Conservation (phyloP, 495 filamentous ascomycete genomes). For the Aspergillus hancockii region DNA sequence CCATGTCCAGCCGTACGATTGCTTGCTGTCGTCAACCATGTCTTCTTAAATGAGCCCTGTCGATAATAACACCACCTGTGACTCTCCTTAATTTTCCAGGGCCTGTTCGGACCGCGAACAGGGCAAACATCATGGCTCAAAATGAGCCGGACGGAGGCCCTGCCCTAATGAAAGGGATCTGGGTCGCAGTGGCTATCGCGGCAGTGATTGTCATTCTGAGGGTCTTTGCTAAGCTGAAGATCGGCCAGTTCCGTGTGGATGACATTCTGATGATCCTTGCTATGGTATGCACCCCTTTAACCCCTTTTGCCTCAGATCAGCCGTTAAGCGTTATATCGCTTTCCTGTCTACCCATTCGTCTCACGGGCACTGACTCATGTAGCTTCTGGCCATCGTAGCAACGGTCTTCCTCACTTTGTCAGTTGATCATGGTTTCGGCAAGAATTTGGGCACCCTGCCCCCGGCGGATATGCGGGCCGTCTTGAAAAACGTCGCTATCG, state of each 20-base stretch:
- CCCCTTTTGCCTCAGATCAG: not conserved
- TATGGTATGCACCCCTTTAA: constrained; percentile 21
- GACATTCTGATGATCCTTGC: constrained; percentile 42
- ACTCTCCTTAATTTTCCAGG: not conserved
- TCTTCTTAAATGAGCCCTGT: not conserved
- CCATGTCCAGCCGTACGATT: not conserved
- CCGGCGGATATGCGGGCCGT: constrained; percentile 19
- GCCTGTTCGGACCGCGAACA: not conserved
- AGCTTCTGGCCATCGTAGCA: constrained; percentile 31
- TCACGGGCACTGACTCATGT: not conserved
- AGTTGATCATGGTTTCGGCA: constrained; percentile 34
- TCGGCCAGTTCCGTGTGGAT: constrained; percentile 34
- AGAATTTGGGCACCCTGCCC: constrained; percentile 20
- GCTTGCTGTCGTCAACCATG: not conserved
- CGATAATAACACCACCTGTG: not conserved
- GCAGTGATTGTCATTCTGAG: constrained; percentile 35
- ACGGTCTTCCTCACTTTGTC: constrained; percentile 30
- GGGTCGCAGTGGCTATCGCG: constrained; percentile 36
- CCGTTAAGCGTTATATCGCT: no score
- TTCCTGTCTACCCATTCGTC: not conserved
- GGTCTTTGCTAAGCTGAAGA: constrained; percentile 38
- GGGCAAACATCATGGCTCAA: not conserved
- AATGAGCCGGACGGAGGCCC: constrained; percentile 21
- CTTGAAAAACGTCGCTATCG: constrained; percentile 34
- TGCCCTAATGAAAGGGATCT: constrained; percentile 30